Percentiles rank a stretch among this genome's conserved stretches.
Conservation (phyloP, 441 rosid species). For the Bocquillonia castaneifolia region DNA sequence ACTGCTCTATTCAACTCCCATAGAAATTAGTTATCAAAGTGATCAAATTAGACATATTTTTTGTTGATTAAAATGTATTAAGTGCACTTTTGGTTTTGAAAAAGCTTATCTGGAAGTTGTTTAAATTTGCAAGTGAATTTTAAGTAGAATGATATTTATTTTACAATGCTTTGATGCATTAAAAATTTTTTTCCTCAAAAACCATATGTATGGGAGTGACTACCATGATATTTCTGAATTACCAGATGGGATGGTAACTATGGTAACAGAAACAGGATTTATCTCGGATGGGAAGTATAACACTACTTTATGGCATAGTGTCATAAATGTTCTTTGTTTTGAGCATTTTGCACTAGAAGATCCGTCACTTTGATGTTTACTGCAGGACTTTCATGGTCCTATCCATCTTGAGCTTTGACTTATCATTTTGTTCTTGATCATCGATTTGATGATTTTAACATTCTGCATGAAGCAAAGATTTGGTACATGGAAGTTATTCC, state of each 20-base stretch:
- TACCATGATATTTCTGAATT: neutral
- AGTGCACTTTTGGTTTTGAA: neutral
- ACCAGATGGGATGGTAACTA: neutral
- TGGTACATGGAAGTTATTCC: neutral
- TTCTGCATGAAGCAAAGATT: neutral
- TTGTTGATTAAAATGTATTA: neutral
- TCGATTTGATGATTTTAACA: neutral
- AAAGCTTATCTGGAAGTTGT: neutral
- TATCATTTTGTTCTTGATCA: neutral
- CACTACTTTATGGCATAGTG: neutral
- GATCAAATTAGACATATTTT: neutral
- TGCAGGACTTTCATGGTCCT: neutral
- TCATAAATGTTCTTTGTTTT: too few species aligned
- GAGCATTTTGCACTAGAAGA: neutral
- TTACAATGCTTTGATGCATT: neutral
- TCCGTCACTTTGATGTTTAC: neutral
- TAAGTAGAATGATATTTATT: neutral
- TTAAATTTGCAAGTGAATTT: neutral
- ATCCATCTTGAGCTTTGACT: neutral
- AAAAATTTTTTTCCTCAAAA: neutral
- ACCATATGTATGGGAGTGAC: neutral
- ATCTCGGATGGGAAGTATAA: neutral
- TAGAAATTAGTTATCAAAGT: too few species aligned
- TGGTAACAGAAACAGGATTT: neutral
- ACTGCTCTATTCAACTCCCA: too few species aligned